Evolutionary conservation across 2,329 filamentous ascomycete genomes (phyloP).

Genomic region (Gaeumannomyces sp.): DNA sequence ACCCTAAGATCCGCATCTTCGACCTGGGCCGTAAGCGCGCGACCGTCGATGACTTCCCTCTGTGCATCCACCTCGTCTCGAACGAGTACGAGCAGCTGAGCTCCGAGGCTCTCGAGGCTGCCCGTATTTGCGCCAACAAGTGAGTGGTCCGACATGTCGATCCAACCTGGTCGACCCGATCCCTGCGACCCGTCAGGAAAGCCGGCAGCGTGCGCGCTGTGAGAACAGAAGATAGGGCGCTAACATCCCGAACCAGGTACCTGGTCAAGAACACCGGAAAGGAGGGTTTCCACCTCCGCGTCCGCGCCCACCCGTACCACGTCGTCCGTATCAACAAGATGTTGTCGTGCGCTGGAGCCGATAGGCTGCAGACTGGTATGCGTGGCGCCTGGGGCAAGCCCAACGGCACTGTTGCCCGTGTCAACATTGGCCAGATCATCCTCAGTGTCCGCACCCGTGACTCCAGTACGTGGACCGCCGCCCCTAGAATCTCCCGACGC

Average conservation of each 20-base stretch:
- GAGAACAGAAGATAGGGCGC: too few relatives aligned
- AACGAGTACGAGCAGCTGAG: constrained; percentile 99
- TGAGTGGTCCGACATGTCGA: background rate
- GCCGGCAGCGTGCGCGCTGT: too few relatives aligned
- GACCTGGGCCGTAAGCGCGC: constrained; percentile 98
- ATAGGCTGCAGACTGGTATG: constrained; percentile 99
- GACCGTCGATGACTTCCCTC: constrained; percentile 98
- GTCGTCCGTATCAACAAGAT: constrained; percentile 99
- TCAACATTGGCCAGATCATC: constrained; percentile 99
- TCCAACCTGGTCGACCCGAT: too few relatives aligned
- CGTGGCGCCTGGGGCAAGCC: constrained; percentile 99
- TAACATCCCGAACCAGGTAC: constrained; percentile 36
- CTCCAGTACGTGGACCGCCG: constrained; percentile 53
- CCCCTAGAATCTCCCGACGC: background rate
- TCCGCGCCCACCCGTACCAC: constrained; percentile 97
- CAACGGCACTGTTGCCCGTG: constrained; percentile 96
- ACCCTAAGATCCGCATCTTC: constrained; percentile 90
- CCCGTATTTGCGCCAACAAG: constrained; percentile 99
- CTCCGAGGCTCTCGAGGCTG: constrained; percentile 98
- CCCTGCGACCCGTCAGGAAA: too few relatives aligned
- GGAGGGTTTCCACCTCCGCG: constrained; percentile 68
- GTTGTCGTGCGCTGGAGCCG: constrained; percentile 99
- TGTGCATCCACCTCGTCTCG: constrained; percentile 98
- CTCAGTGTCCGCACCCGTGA: constrained; percentile 97
- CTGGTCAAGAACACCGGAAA: constrained; percentile 66